Conservation (phyloP, 2,329 filamentous ascomycete genomes). For the Scopulariopsis brevicaulis region DNA sequence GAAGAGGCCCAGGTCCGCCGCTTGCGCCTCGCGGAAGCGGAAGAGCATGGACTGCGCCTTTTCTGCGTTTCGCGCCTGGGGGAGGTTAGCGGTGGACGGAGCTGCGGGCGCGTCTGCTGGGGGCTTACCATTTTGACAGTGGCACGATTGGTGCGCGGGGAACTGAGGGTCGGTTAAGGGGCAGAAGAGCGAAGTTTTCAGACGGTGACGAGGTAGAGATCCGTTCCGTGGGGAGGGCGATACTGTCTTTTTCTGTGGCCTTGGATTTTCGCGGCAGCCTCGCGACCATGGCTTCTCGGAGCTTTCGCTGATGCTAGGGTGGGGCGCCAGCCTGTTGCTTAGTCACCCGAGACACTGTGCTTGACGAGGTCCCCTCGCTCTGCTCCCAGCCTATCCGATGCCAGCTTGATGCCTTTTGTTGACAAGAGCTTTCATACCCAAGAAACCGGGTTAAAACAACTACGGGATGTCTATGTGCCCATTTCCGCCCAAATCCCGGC, state of each 20-base stretch:
- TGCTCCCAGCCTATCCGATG: too few species aligned
- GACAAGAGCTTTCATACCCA: too few species aligned
- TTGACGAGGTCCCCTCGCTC: too few species aligned
- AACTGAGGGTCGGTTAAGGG: neutral
- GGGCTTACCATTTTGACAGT: constrained; percentile 5
- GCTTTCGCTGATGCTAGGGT: neutral
- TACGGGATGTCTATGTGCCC: too few species aligned
- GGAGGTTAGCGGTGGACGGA: neutral
- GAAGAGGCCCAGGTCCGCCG: constrained; percentile 90
- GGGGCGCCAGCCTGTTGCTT: neutral
- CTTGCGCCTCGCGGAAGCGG: constrained; percentile 96
- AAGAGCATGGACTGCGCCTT: constrained; percentile 99
- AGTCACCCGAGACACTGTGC: neutral
- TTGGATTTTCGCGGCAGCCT: neutral
- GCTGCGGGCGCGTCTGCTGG: neutral
- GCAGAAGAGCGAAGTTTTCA: neutral
- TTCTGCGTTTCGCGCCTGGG: constrained; percentile 86
- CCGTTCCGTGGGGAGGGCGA: neutral
- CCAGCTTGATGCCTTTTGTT: too few species aligned
- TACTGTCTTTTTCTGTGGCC: neutral
- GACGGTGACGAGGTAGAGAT: neutral
- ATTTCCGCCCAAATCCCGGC: too few species aligned
- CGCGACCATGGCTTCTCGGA: neutral
- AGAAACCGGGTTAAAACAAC: too few species aligned
- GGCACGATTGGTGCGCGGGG: neutral